These are phyloP conservation scores for Aspergillus phoenicis DNA, from an alignment of 2,329 filamentous ascomycete species.

Conservation along the genomic window DNA sequence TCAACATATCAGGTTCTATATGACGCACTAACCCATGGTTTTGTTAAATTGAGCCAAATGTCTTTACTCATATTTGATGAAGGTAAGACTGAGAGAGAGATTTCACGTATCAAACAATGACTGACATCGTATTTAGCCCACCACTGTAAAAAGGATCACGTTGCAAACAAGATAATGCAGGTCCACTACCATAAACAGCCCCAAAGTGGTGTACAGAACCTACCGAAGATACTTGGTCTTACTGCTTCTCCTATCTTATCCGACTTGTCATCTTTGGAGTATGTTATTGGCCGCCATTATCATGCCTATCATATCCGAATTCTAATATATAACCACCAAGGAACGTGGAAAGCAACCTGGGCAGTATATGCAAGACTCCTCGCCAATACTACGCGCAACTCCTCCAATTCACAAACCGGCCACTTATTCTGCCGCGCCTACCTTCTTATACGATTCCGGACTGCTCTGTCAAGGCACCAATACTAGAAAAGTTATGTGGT, in stretches of 20 bases:
- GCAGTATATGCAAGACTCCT: slow-evolving; percentile 10
- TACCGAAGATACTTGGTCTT: slow-evolving; percentile 8
- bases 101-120: background rate
- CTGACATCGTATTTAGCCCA: slow-evolving; percentile 6
- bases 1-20: slow-evolving; percentile 11
- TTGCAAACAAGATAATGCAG: slow-evolving; percentile 14
- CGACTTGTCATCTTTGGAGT: background rate
- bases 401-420: slow-evolving; percentile 2
- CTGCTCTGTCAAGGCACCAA: background rate
- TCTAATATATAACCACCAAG: background rate
- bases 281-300: background rate
- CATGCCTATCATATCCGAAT: too few species aligned
- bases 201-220: background rate
- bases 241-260: slow-evolving; percentile 12
- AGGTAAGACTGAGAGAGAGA: slow-evolving; percentile 2
- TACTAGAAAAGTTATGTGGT: background rate
- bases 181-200: background rate
- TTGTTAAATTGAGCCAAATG: slow-evolving; percentile 1
- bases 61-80: slow-evolving; percentile 16
- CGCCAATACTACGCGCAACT: background rate
- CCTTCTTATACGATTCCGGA: background rate
- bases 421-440: background rate
- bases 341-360: background rate
- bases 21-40: slow-evolving; percentile 9
- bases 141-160: slow-evolving; percentile 3